Evolutionary conservation across 2,329 filamentous ascomycete genomes (phyloP).

Genomic region (Byssochlamys sp.): DNA sequence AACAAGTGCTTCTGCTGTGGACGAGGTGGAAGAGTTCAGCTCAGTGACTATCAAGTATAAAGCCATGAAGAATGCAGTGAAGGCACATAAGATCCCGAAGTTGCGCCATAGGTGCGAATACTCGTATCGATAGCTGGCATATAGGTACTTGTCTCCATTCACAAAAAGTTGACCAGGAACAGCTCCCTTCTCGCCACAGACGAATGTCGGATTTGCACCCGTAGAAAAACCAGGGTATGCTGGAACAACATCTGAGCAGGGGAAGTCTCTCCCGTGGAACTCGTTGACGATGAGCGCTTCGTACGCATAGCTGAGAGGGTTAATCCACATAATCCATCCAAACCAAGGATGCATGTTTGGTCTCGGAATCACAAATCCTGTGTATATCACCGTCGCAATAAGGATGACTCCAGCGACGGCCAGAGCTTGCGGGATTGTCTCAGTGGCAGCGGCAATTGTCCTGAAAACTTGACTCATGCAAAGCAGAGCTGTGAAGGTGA

Average conservation of each 20-base stretch:
- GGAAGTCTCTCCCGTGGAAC: conserved; percentile 49
- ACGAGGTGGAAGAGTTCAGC: conserved; percentile 53
- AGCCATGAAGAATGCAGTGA: conserved; percentile 54
- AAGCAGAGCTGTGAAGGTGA: conserved; percentile 51
- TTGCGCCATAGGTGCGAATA: conserved; percentile 57
- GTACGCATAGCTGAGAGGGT: conserved; percentile 57
- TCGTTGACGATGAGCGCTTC: conserved; percentile 50
- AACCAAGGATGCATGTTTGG: conserved; percentile 54
- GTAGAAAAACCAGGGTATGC: conserved; percentile 37
- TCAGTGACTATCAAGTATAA: conserved; percentile 57
- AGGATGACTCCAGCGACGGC: conserved; percentile 45
- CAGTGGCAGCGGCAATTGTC: conserved; percentile 49
- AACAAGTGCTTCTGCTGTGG: conserved; percentile 60
- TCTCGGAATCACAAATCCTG: conserved; percentile 55
- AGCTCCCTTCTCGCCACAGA: conserved; percentile 47
- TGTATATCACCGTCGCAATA: conserved; percentile 54
- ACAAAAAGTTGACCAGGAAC: conserved; percentile 44
- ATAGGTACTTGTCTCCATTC: conserved; percentile 53
- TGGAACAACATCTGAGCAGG: conserved; percentile 44
- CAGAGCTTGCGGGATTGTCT: conserved; percentile 55
- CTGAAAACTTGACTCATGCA: conserved; percentile 52
- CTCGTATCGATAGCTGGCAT: conserved; percentile 47
- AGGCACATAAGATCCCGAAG: conserved; percentile 57
- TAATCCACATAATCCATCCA: conserved; percentile 57
- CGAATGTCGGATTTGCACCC: conserved; percentile 32